Base-by-base conservation (phyloP, 345 rosid species). In the Raphanus sativus region DNA sequence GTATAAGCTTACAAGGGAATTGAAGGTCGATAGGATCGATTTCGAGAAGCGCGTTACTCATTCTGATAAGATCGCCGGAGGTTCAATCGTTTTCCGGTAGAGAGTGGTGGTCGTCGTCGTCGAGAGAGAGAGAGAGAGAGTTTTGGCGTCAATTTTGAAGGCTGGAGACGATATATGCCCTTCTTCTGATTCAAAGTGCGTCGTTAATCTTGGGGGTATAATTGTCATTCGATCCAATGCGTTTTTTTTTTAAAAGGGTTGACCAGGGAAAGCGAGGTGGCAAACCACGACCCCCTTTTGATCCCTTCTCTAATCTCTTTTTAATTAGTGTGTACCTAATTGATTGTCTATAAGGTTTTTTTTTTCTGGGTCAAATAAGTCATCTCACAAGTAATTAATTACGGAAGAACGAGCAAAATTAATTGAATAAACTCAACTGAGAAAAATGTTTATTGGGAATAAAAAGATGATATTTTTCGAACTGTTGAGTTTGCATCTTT, bases 21-120 rank as follows among this genome's bases (percentile, higher is more conserved):
- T 85, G 87, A 40, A 93, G 96, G 75, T 93, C 98, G 75, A 83
- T 79, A 78, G 92, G 97, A 70, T 91, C 89, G 85, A 91, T 59
- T 70, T 33, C 13, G 67, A 93, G 91, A 71, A 93, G 96, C 65
- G 87, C 90, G 74, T 87, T 90, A 81, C 80, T 83, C 95, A 90
- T 92, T 48, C 26, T 38, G 75, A 78, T 59, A 30, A 50, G 81
- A 81, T 81, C 84, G 70, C 67, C n/a, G 42, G 38, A 34, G 56
- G 56, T 2, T 13, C 2, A 45, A 12, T 15, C 21, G 54, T 30
- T 32, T 70, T 56, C 28, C 15, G 59, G 6, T 15, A 40, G 3
- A 34, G 78, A 28, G 55, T 50, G 55, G 21, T 50, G 55, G 8
- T 50, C 16, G 50, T 28, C 6, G 64, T 67, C 28, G 52, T n/a